Evolutionary conservation across 495 filamentous ascomycete genomes (phyloP).

Genomic region (Neurospora terricola): DNA sequence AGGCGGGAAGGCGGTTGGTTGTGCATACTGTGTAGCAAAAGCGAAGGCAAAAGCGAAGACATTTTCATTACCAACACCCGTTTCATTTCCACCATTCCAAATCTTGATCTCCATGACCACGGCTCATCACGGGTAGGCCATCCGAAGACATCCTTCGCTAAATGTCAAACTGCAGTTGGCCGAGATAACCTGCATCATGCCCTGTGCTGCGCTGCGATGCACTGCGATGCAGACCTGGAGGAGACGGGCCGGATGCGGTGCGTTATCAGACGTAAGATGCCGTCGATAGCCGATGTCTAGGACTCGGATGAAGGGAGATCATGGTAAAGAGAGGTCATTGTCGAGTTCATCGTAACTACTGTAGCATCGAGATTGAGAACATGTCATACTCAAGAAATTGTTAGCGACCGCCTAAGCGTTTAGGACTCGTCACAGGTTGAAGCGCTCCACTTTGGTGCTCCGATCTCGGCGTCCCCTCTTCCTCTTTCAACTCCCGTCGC

Average conservation of each 20-base stretch:
- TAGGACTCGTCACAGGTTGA: too few relatives aligned
- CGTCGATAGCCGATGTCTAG: not conserved
- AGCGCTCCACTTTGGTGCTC: not conserved
- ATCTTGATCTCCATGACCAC: not conserved
- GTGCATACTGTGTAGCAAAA: not conserved
- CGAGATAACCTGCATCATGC: not conserved
- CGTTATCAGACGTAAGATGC: not conserved
- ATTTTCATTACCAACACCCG: not conserved
- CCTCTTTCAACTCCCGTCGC: not conserved
- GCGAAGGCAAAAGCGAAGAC: not conserved
- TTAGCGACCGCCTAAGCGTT: not conserved
- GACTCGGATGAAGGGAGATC: not conserved
- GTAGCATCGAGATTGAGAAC: not conserved
- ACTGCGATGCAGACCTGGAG: not conserved
- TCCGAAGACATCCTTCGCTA: not conserved
- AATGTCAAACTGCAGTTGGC: not conserved
- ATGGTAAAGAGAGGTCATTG: not conserved
- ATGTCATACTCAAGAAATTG: not conserved
- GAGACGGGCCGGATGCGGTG: not conserved
- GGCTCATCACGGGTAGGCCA: not conserved
- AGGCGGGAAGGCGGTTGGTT: not conserved
- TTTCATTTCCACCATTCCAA: not conserved
- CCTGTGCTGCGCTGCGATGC: not conserved
- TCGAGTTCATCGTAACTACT: not conserved
- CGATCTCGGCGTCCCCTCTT: not conserved